phyloP scores from a whole-genome alignment of 805 yeast genomes.

The Candida stauntonica region DNA sequence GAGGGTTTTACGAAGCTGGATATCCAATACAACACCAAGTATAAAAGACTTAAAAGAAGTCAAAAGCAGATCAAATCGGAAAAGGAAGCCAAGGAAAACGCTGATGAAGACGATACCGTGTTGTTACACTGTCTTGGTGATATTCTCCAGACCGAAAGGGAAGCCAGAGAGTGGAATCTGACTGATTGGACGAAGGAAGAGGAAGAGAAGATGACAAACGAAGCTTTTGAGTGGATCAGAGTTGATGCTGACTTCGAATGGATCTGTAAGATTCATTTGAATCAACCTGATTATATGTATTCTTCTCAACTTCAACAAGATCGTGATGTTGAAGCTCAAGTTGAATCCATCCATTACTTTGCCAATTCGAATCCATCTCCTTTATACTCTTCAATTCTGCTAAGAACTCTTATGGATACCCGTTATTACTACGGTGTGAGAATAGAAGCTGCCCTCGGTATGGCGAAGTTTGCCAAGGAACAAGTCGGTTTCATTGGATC shows the following conservation, averaged over 20 bases:
- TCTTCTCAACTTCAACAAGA: conserved; percentile 92
- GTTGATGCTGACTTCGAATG: conserved; percentile 98
- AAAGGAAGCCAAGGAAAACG: conserved; percentile 37
- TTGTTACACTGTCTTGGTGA: conserved; percentile 68
- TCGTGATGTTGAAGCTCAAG: conserved; percentile 93
- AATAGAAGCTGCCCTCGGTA: conserved; percentile 77
- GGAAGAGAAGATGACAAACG: conserved; percentile 63
- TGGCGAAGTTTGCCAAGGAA: conserved; percentile 62
- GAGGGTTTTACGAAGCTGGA: conserved; percentile 84
- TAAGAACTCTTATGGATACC: conserved; percentile 77
- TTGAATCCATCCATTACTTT: conserved; percentile 75
- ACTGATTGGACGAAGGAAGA: conserved; percentile 67
- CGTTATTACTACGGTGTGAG: conserved; percentile 89
- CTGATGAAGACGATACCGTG: conserved; percentile 34
- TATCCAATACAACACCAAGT: conserved; percentile 92
- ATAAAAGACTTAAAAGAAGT: conserved; percentile 71
- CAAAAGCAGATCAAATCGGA: conserved; percentile 36
- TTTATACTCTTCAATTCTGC: conserved; percentile 69
- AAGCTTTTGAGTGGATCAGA: conserved; percentile 96
- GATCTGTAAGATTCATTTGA: conserved; percentile 77
- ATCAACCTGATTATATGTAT: conserved; percentile 93
- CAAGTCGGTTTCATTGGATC: conserved; percentile 68
- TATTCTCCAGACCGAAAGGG: conserved; percentile 56
- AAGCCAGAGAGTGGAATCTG: conserved; percentile 66
- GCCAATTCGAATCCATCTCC: conserved; percentile 54